Evolutionary conservation across 768 basidiomycete genomes (phyloP).

Genomic region (Naganishia kalamii): DNA sequence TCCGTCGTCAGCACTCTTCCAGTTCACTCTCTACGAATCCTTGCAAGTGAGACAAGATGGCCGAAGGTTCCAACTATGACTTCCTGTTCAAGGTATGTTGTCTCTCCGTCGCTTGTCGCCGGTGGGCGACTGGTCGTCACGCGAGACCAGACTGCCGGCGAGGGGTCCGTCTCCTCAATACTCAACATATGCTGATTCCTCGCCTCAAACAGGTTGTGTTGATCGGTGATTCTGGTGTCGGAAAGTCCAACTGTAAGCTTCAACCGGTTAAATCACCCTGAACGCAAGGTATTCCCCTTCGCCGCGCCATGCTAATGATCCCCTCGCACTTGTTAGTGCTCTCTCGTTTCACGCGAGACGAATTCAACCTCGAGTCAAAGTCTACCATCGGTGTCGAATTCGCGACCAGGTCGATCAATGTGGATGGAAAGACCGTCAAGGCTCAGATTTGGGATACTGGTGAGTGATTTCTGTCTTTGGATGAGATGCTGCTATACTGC

Average conservation of each 20-base stretch:
- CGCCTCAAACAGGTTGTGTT: constrained; percentile 69
- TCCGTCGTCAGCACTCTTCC: too few relatives aligned
- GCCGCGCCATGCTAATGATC: background rate
- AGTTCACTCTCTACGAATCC: too few relatives aligned
- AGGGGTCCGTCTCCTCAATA: too few relatives aligned
- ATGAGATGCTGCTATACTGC: background rate
- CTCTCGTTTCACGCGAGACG: constrained; percentile 98
- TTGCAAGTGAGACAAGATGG: constrained; percentile 52
- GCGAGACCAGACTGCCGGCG: too few relatives aligned
- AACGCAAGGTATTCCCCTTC: background rate
- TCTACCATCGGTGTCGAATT: constrained; percentile 99
- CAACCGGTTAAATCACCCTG: background rate
- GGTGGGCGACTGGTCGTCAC: background rate
- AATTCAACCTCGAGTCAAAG: constrained; percentile 98
- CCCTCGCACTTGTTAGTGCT: constrained; percentile 60
- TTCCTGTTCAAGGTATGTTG: constrained; percentile 89
- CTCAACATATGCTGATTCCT: background rate
- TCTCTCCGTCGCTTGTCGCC: background rate
- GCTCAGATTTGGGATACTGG: constrained; percentile 99
- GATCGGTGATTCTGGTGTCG: constrained; percentile 98
- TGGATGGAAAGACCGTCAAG: constrained; percentile 95
- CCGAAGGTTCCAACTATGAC: constrained; percentile 93
- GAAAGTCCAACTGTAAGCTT: constrained; percentile 79
- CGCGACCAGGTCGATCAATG: constrained; percentile 86
- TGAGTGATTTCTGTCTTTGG: constrained; percentile 46